phyloP scores from a whole-genome alignment of 1,139 yeast genomes.

The Suhomyces choctaworum region DNA sequence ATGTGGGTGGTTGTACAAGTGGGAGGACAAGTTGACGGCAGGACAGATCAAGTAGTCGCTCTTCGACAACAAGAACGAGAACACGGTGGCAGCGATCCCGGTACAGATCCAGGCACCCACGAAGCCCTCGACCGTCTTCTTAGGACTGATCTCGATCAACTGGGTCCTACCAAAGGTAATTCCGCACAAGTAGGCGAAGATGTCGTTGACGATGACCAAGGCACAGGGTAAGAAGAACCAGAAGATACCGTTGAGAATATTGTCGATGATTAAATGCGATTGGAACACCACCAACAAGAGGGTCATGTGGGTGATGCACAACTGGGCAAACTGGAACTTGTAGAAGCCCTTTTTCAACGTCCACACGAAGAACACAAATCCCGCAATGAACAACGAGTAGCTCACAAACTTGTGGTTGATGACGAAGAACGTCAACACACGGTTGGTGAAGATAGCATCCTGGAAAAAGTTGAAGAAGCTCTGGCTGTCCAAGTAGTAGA shows the following conservation, averaged over 20 bases:
- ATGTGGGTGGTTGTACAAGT: conserved; percentile 45
- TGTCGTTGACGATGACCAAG: conserved; percentile 89
- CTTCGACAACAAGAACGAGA: conserved; percentile 63
- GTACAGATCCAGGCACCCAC: conserved; percentile 98
- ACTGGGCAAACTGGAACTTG: conserved; percentile 90
- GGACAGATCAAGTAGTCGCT: conserved; percentile 87
- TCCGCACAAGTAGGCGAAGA: conserved; percentile 95
- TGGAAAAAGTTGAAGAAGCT: conserved; percentile 65
- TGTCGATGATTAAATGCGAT: conserved; percentile 88
- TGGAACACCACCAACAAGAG: conserved; percentile 87
- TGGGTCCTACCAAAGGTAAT: conserved; percentile 94
- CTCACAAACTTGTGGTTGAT: conserved; percentile 81
- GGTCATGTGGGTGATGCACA: conserved; percentile 94
- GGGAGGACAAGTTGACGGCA: conserved; percentile 62
- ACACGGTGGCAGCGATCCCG: conserved; percentile 65
- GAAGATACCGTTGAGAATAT: conserved; percentile 84
- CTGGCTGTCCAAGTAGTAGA: conserved; percentile 88
- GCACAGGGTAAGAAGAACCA: conserved; percentile 95
- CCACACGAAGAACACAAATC: conserved; percentile 86
- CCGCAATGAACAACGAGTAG: conserved; percentile 81
- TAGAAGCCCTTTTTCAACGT: conserved; percentile 87
- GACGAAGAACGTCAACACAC: conserved; percentile 43
- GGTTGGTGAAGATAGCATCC: conserved; percentile 44
- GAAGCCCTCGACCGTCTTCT: conserved; percentile 96
- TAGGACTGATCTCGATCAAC: conserved; percentile 90